phyloP scores from a whole-genome alignment of 352 stramenopile species.

The Globisporangium megalacanthum region DNA sequence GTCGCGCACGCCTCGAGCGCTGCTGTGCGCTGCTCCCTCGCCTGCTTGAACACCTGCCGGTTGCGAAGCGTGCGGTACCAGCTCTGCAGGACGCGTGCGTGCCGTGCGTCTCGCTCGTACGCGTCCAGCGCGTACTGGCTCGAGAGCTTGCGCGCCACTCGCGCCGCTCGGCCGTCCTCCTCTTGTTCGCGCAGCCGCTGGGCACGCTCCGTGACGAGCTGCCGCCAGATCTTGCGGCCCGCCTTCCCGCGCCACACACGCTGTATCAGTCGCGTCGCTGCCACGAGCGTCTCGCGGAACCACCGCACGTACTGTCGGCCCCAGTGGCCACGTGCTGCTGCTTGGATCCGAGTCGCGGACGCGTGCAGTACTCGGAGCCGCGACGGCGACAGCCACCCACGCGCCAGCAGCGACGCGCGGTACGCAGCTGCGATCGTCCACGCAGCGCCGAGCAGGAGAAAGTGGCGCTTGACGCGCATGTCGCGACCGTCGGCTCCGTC shows the following conservation, averaged over 20 bases:
- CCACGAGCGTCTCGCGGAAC: constrained; percentile 25
- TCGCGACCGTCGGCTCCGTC: background rate
- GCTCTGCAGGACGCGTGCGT: constrained; percentile 47
- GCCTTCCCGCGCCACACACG: constrained; percentile 57
- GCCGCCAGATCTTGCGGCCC: constrained; percentile 50
- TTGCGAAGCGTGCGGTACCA: constrained; percentile 58
- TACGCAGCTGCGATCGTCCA: constrained; percentile 46
- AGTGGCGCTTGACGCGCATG: constrained; percentile 15
- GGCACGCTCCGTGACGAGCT: constrained; percentile 34
- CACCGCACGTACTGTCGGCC: constrained; percentile 25
- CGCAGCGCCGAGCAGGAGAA: constrained; percentile 56
- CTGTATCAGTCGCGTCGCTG: constrained; percentile 34
- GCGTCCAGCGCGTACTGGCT: constrained; percentile 52
- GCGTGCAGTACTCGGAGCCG: constrained; percentile 33
- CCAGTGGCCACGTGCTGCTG: constrained; percentile 47
- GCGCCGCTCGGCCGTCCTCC: constrained; percentile 50
- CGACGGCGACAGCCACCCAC: constrained; percentile 58
- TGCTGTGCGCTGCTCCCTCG: constrained; percentile 17
- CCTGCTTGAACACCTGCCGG: constrained; percentile 49
- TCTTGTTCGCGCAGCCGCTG: constrained; percentile 42
- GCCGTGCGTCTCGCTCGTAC: constrained; percentile 24
- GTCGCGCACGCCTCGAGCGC: constrained; percentile 19
- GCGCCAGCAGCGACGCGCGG: constrained; percentile 30
- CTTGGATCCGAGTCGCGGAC: constrained; percentile 50
- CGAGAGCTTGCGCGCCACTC: constrained; percentile 55